A percentile compares a stretch with the other conserved stretches of the same genome.
Conservation (phyloP, 2,329 filamentous ascomycete species). For the Zasmidium cellare region DNA sequence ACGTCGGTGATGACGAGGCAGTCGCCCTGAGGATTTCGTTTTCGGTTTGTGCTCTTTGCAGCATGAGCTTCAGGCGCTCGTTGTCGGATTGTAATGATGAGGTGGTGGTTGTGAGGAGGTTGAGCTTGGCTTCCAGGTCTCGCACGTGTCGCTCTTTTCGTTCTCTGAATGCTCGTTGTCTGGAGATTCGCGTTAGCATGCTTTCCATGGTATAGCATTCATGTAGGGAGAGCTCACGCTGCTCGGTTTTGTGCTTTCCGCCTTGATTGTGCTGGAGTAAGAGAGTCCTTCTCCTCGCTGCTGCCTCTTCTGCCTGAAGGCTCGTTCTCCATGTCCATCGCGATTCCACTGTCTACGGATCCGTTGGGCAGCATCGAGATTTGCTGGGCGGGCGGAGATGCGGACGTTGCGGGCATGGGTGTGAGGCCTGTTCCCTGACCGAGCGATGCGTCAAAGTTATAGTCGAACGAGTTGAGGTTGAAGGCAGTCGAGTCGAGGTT, state of each 20-base stretch:
- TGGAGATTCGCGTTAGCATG: conserved; percentile 40
- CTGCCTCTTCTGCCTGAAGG: conserved; percentile 40
- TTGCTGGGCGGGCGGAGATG: conserved; percentile 27
- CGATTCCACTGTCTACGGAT: conserved; percentile 46
- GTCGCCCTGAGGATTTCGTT: conserved; percentile 91
- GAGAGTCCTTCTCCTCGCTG: conserved; percentile 48
- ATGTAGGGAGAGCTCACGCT: conserved; percentile 57
- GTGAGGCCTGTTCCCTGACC: conserved; percentile 15
- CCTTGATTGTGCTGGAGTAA: conserved; percentile 53
- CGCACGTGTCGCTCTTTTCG: conserved; percentile 93
- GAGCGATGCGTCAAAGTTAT: conserved; percentile 14
- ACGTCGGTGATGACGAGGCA: conserved; percentile 50
- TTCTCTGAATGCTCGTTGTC: conserved; percentile 93
- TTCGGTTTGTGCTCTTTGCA: conserved; percentile 82
- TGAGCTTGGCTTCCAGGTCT: conserved; percentile 85
- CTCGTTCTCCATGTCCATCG: conserved; percentile 38
- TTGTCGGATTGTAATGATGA: conserved; percentile 77
- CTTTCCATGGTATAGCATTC: no score
- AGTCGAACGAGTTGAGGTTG: conserved; percentile 9
- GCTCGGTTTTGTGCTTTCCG: conserved; percentile 72
- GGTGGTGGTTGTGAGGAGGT: conserved; percentile 71
- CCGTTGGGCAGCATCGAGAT: conserved; percentile 31
- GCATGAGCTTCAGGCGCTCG: conserved; percentile 77
- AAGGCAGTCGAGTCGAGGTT: conserved; percentile 24
- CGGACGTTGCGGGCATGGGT: conserved; percentile 24